Evolutionary conservation across 495 filamentous ascomycete species (phyloP).

Genomic region (Staphylotrichum tortipilum): DNA sequence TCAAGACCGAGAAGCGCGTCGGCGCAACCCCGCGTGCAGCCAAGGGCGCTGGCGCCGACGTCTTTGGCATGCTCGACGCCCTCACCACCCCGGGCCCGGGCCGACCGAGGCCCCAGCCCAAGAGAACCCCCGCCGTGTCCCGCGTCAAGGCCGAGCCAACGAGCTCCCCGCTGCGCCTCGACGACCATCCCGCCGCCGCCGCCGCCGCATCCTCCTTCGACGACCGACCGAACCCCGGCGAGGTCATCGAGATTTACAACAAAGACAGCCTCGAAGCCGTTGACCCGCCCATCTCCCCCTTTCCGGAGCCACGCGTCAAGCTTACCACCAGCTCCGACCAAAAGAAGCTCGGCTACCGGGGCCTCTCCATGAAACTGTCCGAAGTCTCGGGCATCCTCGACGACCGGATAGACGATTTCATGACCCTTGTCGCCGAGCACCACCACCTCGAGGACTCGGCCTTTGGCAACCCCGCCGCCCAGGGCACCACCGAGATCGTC

Average conservation of each 20-base stretch:
- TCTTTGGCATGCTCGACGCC: slow-evolving; percentile 83
- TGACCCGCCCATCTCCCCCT: slow-evolving; percentile 65
- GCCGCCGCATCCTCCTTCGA: slow-evolving; percentile 50
- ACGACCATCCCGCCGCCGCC: slow-evolving; percentile 33
- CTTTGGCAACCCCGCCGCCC: slow-evolving; percentile 77
- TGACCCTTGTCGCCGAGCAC: slow-evolving; percentile 58
- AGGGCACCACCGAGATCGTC: slow-evolving; percentile 77
- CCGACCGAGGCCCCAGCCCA: slow-evolving; percentile 47
- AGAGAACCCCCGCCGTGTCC: slow-evolving; percentile 45
- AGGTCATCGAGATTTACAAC: slow-evolving; percentile 75
- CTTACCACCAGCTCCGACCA: slow-evolving; percentile 74
- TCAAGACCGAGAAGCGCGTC: slow-evolving; percentile 53
- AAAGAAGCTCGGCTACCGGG: slow-evolving; percentile 83
- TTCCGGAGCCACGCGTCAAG: slow-evolving; percentile 66
- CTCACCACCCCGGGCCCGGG: slow-evolving; percentile 55
- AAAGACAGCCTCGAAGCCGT: slow-evolving; percentile 56
- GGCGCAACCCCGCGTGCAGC: slow-evolving; percentile 57
- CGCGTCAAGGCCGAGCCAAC: slow-evolving; percentile 35
- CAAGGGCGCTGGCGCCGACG: slow-evolving; percentile 56
- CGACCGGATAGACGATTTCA: slow-evolving; percentile 88
- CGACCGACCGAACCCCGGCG: slow-evolving; percentile 66
- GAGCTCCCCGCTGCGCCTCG: slow-evolving; percentile 39
- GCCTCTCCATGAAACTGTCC: slow-evolving; percentile 86
- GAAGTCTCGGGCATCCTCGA: slow-evolving; percentile 89
- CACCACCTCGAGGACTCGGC: slow-evolving; percentile 68